Conservation (phyloP, 225 moss, liverwort and hornwort genomes). For the Polytrichum commune region DNA sequence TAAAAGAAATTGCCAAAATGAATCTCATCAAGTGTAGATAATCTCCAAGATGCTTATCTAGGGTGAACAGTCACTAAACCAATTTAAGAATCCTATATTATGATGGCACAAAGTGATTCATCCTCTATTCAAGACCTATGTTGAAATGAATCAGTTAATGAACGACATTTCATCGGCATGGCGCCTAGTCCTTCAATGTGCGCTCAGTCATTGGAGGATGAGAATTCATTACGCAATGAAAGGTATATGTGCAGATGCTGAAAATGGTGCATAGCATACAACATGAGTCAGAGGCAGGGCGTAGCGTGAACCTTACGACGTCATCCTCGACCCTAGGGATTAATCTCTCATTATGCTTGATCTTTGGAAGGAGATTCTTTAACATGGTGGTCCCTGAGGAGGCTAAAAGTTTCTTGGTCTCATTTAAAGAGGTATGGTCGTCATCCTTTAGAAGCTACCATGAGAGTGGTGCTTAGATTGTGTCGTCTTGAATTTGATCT, state of each 20-base stretch:
- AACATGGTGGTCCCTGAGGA: slow-evolving; percentile 31
- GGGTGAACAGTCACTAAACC: too few species aligned
- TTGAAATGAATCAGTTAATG: too few species aligned
- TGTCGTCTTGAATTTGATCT: slow-evolving; percentile 24
- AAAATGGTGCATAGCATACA: slow-evolving; percentile 40
- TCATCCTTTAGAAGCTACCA: too few species aligned
- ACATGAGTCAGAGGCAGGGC: slow-evolving; percentile 48
- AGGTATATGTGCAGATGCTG: slow-evolving; percentile 33
- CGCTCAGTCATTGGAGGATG: too few species aligned
- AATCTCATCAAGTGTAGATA: too few species aligned
- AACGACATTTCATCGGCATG: too few species aligned
- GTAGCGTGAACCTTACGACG: slow-evolving; percentile 32
- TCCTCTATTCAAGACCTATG: neutral
- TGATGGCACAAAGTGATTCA: neutral
- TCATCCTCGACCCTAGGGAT: slow-evolving; percentile 30
- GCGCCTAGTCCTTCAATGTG: too few species aligned
- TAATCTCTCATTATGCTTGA: slow-evolving; percentile 36
- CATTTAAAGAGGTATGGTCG: slow-evolving; percentile 25
- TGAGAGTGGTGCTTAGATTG: neutral
- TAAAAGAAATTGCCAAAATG: too few species aligned
- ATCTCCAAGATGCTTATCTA: too few species aligned
- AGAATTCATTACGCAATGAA: too few species aligned
- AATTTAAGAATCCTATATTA: slow-evolving; percentile 3
- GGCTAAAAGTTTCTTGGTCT: slow-evolving; percentile 20
- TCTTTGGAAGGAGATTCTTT: slow-evolving; percentile 41